These are phyloP conservation scores for Agroathelia rolfsii DNA, from an alignment of 1,284 basidiomycete genomes.

Conservation along the genomic window DNA sequence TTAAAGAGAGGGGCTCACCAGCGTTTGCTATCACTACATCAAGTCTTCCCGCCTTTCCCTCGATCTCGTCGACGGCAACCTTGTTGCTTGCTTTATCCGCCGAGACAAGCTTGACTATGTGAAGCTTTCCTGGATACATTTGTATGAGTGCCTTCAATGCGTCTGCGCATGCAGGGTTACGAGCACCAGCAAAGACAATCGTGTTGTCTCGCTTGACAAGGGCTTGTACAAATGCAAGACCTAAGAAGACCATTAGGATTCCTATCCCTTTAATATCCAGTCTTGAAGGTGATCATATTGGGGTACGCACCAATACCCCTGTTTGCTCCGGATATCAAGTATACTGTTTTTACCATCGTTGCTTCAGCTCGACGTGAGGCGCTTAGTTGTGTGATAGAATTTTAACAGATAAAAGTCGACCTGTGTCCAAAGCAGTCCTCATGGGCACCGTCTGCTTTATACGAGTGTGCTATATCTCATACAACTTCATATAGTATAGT, in stretches of 20 bases:
- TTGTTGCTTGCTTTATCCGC: background rate
- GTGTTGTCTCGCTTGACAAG: background rate
- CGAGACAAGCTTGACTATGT: background rate
- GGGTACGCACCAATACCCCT: conserved; percentile 2
- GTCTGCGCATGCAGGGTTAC: background rate
- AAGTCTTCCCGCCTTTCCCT: conserved; percentile 1
- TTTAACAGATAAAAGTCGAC: no score
- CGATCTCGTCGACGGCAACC: conserved; percentile 3
- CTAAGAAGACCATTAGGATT: background rate
- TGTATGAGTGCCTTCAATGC: background rate
- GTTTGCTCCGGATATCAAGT: conserved; percentile 5
- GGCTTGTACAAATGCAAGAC: background rate
- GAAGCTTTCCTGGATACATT: background rate
- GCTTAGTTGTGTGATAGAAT: no score
- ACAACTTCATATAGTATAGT: no score
- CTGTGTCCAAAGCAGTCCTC: no score
- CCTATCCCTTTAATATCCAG: background rate
- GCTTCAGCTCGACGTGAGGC: no score
- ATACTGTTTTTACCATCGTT: no score
- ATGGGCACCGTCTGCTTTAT: no score
- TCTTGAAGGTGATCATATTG: no score
- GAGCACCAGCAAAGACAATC: conserved; percentile 1
- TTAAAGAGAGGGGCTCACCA: background rate
- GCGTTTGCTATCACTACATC: conserved; percentile 5
- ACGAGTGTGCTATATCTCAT: no score